These are phyloP conservation scores for Pterocarpus macrocarpus DNA, from an alignment of 306 rosid species.

Conservation along the genomic window DNA sequence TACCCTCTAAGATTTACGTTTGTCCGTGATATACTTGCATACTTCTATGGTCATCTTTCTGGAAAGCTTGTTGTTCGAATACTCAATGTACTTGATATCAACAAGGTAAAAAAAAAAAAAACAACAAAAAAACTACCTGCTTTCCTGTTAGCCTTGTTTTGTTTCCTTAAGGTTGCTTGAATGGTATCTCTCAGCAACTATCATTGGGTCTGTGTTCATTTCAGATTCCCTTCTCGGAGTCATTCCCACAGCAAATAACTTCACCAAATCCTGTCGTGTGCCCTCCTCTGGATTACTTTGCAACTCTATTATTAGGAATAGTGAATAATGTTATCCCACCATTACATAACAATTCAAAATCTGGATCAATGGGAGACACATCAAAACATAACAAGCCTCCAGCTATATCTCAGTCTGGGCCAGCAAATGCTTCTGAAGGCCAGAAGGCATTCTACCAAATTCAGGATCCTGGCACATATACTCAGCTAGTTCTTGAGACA, in stretches of 20 bases:
- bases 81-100: slow-evolving; percentile 77
- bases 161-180: slow-evolving; percentile 34
- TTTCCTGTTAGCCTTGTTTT: slow-evolving; percentile 31
- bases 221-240: slow-evolving; percentile 95
- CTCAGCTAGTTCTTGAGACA: slow-evolving; percentile 96
- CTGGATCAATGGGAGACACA: slow-evolving; percentile 69
- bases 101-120: slow-evolving; percentile 66
- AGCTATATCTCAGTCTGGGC: slow-evolving; percentile 73
- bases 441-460: slow-evolving; percentile 92
- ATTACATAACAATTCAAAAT: slow-evolving; percentile 79
- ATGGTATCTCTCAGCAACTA: slow-evolving; percentile 30
- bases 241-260: slow-evolving; percentile 84
- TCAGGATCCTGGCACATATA: slow-evolving; percentile 99
- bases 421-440: slow-evolving; percentile 76
- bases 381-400: slow-evolving; percentile 75
- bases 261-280: slow-evolving; percentile 78
- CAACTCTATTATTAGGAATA: slow-evolving; percentile 87
- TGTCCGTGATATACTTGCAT: slow-evolving; percentile 97
- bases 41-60: slow-evolving; percentile 94
- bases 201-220: slow-evolving; percentile 48
- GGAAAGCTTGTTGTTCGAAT: slow-evolving; percentile 86
- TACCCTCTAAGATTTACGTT: slow-evolving; percentile 94
- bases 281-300: slow-evolving; percentile 95
- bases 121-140: neutral
- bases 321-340: slow-evolving; percentile 98